Base-by-base conservation (phyloP, 345 rosid genomes). In the Isatis tinctoria region DNA sequence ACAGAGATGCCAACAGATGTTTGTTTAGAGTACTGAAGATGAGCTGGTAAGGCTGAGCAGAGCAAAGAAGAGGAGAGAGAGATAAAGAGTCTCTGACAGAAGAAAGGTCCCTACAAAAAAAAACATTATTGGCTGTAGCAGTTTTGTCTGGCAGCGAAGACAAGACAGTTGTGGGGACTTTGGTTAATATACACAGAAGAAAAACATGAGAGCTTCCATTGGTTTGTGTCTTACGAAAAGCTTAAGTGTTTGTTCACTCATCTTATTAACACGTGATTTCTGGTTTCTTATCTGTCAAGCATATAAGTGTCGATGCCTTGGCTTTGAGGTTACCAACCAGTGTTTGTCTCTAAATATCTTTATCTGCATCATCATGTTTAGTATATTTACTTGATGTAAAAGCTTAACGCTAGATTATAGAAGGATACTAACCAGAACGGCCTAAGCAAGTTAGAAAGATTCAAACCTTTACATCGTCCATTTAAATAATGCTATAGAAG, bases 61-160 rank as follows among this genome's bases (percentile, higher is more conserved):
- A 62, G 74, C 65, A 70, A 48, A 35, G 18, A 59, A 44, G 49
- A 73, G 27, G 73, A 37, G 74, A 54, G 71, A 28, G 56, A 69
- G 80, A n/a, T n/a, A 69, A 67, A 59, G 48, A 56, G 59, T 41
- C 36, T 74, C 73, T 72, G 86, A 80, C 87, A 78, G 79, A 79
- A 69, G 67, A 77, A n/a, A 77, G 80, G 76, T 49, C 69, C 76
- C 80, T 87, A n/a, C n/a, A n/a, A 57, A 77, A 43, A 80, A 81
- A 84, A 76, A 87, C 90, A 90, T 85, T 84, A 88, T 88, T 84
- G n/a, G 87, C 78, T 77, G 72, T 83, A 83, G 88, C 86, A 84
- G 85, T 84, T 88, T 90, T 88, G 92, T 88, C 90, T 80, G 65
- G 81, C 88, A 84, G 90, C 83, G 83, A 78, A 74, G 88, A 85